Base-by-base conservation (phyloP, 2,329 filamentous ascomycete species). In the Ustilaginoidea virens region DNA sequence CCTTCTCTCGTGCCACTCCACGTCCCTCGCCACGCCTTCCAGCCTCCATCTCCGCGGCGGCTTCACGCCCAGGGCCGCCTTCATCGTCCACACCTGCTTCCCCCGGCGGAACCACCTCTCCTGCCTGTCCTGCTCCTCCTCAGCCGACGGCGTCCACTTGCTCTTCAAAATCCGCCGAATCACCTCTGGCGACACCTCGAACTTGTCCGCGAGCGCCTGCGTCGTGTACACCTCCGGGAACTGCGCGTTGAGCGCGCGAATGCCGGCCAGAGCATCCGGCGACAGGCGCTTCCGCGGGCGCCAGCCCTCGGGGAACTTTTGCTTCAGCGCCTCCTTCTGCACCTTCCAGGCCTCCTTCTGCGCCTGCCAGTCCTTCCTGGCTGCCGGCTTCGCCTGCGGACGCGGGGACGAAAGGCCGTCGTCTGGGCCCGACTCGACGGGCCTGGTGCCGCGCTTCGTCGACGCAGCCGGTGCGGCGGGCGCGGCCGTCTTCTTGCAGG, bases 231-330 rank as follows among this genome's bases (percentile, higher is more conserved):
- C 63, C 3, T 78, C 66, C 0, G 87, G 83, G 37, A 83, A 77
- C 41, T 83, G 74, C 16, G 66, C 59, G 50, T 94, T 73, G 19
- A 98, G 61, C 13, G 80, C 76, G 23, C 85, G 74, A 41, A 98
- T 92, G 23, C 85, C 86, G n/a, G 80, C 76, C 18, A 94, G 61
- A 1, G 86, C 83, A 51, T 96, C 87, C 0, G 90, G 90, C 1
- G 90, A 96, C 7, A 98, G 66, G 33, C 76, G 76, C 53, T 92
- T 94, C 27, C 69, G 67, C 17, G 90, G 87, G 17, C 66, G 65
- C 86, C 87, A 98, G 7, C 76, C 73, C 6, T 76, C 69, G 2
- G 72, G 72, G 39, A 94, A 90, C 46, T 96, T 98, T 35, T 69
- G 53, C 42, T 75, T 69, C 20, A 92, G 54, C 0, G 74, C 78